Percentiles rank a stretch among this genome's conserved stretches.
These are phyloP conservation scores for Xylariaceae sp. DNA, from an alignment of 2,329 filamentous ascomycete genomes.

Conservation along the genomic window DNA sequence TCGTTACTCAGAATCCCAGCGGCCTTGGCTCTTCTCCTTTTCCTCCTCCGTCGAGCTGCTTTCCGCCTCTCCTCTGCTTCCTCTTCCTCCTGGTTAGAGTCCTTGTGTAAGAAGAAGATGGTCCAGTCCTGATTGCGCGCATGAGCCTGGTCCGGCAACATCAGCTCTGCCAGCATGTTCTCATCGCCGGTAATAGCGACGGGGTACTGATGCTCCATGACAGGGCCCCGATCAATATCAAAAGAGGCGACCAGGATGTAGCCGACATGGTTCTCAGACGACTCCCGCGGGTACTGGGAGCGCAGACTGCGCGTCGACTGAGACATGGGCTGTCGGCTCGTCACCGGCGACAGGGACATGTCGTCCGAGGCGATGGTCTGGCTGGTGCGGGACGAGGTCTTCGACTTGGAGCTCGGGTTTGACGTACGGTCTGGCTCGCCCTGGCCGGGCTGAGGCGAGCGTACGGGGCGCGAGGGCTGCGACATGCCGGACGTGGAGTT, in stretches of 20 bases:
- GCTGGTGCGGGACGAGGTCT: constrained; percentile 48
- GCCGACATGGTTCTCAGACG: constrained; percentile 88
- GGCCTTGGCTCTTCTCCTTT: constrained; percentile 46
- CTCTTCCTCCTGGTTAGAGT: constrained; percentile 77
- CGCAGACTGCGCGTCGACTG: constrained; percentile 54
- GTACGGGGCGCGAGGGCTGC: constrained; percentile 46
- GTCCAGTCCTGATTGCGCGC: constrained; percentile 96
- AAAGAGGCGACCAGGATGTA: constrained; percentile 97
- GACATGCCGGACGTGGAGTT: constrained; percentile 50
- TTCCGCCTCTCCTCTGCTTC: constrained; percentile 61
- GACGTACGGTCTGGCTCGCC: constrained; percentile 52
- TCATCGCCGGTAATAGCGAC: constrained; percentile 94
- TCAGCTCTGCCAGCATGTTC: constrained; percentile 95
- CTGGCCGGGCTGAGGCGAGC: constrained; percentile 49
- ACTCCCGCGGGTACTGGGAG: constrained; percentile 70
- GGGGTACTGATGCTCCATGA: constrained; percentile 98
- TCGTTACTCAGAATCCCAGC: constrained; percentile 45
- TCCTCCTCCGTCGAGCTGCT: constrained; percentile 45
- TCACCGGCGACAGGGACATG: constrained; percentile 51
- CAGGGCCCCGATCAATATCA: constrained; percentile 89
- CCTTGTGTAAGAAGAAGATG: constrained; percentile 97
- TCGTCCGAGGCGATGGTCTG: constrained; percentile 53
- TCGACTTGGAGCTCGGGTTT: constrained; percentile 55
- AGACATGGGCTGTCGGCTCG: constrained; percentile 46
- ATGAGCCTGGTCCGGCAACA: constrained; percentile 96